phyloP scores from a whole-genome alignment of 805 yeast genomes.

The Starmerella etchellsii region DNA sequence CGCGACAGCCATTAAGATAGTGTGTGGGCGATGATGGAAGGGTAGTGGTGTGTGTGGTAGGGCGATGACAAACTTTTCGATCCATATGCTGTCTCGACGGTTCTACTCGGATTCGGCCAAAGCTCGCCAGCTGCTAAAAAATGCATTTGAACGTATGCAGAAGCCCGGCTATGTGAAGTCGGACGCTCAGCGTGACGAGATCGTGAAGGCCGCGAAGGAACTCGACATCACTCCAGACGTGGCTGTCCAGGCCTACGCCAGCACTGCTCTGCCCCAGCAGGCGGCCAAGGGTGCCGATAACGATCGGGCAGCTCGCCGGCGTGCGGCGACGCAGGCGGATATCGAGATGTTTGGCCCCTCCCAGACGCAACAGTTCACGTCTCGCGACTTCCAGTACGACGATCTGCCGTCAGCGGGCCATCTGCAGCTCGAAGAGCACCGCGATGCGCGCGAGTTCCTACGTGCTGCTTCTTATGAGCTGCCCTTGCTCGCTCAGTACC shows the following conservation, averaged over 20 bases:
- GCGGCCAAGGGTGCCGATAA: not conserved
- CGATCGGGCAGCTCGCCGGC: conserved; percentile 4
- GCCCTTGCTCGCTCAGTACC: conserved; percentile 67
- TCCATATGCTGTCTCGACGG: conserved; percentile 6
- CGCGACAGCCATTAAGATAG: no score
- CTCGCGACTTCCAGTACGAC: conserved; percentile 38
- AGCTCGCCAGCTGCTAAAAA: conserved; percentile 22
- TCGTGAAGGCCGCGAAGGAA: conserved; percentile 24
- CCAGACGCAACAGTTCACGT: conserved; percentile 16
- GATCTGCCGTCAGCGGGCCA: conserved; percentile 62
- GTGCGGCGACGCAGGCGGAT: conserved; percentile 18
- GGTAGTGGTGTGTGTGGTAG: no score
- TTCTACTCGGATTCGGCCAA: conserved; percentile 13
- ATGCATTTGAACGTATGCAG: conserved; percentile 26
- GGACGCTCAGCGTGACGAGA: conserved; percentile 21
- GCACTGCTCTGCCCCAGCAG: conserved; percentile 7
- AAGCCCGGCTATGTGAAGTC: conserved; percentile 21
- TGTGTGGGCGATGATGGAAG: no score
- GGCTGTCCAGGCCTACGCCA: conserved; percentile 21
- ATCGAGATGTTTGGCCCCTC: conserved; percentile 21
- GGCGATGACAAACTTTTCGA: no score
- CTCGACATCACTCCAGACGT: conserved; percentile 23
- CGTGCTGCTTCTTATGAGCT: conserved; percentile 85
- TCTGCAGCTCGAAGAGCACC: conserved; percentile 52
- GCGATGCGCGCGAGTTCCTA: conserved; percentile 63